These are phyloP conservation scores for Claviceps purpurea DNA, from an alignment of 2,329 filamentous ascomycete genomes.

Conservation along the genomic window DNA sequence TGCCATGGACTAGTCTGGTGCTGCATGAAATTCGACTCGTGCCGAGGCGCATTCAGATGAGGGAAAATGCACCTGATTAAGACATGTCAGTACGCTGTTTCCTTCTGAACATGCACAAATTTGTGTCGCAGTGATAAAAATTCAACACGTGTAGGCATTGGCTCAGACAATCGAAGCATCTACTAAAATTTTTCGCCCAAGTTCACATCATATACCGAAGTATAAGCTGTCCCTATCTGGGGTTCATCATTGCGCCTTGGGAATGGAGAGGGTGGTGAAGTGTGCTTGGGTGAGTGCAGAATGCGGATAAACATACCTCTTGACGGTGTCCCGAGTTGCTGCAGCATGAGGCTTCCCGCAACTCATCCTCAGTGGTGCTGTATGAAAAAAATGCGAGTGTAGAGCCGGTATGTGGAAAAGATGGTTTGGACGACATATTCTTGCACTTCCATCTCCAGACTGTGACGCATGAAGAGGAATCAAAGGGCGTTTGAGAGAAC, in stretches of 20 bases:
- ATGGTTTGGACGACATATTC: slow-evolving; percentile 42
- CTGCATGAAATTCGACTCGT: too few relatives aligned
- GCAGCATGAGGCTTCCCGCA: slow-evolving; percentile 51
- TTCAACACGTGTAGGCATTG: slow-evolving; percentile 13
- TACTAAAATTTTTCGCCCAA: slow-evolving; percentile 99
- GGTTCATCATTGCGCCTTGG: slow-evolving; percentile 67
- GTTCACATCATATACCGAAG: slow-evolving; percentile 77
- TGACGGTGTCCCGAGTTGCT: slow-evolving; percentile 59
- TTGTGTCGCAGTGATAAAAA: too few relatives aligned
- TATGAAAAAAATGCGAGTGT: slow-evolving; percentile 81
- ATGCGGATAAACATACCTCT: slow-evolving; percentile 35
- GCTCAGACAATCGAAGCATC: slow-evolving; percentile 88
- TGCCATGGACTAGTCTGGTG: too few relatives aligned
- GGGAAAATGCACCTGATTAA: slow-evolving; percentile 60
- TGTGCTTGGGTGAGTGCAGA: not conserved
- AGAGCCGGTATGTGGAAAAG: slow-evolving; percentile 61
- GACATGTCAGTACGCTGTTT: slow-evolving; percentile 14
- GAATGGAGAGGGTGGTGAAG: not conserved
- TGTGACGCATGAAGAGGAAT: not conserved
- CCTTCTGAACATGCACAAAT: not conserved
- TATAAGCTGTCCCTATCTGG: slow-evolving; percentile 99
- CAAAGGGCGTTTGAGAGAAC: too few relatives aligned
- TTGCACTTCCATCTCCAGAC: slow-evolving; percentile 14
- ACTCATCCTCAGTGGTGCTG: slow-evolving; percentile 60
- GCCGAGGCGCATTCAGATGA: too few relatives aligned